Percentiles rank a stretch among this genome's conserved stretches.
Conservation (phyloP, 2,329 filamentous ascomycete genomes). For the Alternaria metachromatica region DNA sequence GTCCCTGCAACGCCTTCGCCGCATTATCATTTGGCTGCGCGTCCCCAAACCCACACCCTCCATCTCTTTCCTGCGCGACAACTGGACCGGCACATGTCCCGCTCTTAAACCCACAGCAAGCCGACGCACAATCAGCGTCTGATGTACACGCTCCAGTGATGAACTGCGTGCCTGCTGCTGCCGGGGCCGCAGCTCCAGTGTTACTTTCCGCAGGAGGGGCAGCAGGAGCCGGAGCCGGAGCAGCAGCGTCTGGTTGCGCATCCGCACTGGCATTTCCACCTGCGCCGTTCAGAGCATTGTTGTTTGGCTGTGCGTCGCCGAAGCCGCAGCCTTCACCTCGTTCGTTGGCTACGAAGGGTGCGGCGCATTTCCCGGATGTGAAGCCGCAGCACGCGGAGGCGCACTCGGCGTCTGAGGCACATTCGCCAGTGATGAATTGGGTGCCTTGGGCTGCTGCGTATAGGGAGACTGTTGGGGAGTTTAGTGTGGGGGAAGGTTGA, state of each 20-base stretch:
- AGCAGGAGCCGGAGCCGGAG: not conserved
- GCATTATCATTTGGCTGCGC: slow-evolving; percentile 43
- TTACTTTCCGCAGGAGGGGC: not conserved
- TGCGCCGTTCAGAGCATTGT: slow-evolving; percentile 33
- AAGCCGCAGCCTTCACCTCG: slow-evolving; percentile 48
- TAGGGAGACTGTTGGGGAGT: slow-evolving; percentile 29
- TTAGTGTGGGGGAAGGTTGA: not conserved
- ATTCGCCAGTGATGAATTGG: slow-evolving; percentile 41
- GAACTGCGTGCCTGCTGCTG: slow-evolving; percentile 43
- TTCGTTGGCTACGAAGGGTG: slow-evolving; percentile 43
- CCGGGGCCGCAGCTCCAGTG: not conserved
- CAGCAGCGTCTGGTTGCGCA: not conserved
- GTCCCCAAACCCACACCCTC: slow-evolving; percentile 47
- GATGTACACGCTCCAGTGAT: slow-evolving; percentile 49
- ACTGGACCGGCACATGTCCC: slow-evolving; percentile 42
- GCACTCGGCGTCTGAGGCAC: slow-evolving; percentile 37
- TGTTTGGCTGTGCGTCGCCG: slow-evolving; percentile 44
- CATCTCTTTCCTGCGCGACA: slow-evolving; percentile 45
- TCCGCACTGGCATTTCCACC: slow-evolving; percentile 10
- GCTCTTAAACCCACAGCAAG: slow-evolving; percentile 46
- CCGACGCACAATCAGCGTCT: slow-evolving; percentile 49
- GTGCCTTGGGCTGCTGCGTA: slow-evolving; percentile 34
- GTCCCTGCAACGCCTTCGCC: slow-evolving; percentile 32
- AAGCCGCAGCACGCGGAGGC: slow-evolving; percentile 34
- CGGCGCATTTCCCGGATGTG: slow-evolving; percentile 43